Evolutionary conservation across 306 rosid species (phyloP).

Genomic region (Rubus idaeus): DNA sequence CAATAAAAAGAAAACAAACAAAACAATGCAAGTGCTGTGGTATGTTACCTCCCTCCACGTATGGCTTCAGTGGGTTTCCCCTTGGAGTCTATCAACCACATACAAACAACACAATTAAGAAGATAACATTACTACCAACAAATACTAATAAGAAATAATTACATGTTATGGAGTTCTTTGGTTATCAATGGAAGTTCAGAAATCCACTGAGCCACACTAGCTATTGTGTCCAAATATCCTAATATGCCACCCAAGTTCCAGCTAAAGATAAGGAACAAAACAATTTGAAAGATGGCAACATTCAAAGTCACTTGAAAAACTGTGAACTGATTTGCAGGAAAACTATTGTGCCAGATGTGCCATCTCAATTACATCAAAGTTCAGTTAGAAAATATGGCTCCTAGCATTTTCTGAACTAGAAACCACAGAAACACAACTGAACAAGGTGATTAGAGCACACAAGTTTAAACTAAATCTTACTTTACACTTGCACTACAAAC

Average conservation of each 20-base stretch:
- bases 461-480: background rate
- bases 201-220: conserved; percentile 2
- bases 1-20: conserved; percentile 32
- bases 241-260: background rate
- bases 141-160: background rate
- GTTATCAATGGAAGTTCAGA: background rate
- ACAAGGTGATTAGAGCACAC: background rate
- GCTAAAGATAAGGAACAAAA: background rate
- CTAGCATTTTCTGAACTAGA: background rate
- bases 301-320: background rate
- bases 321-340: background rate
- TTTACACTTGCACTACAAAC: too few species aligned
- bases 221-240: background rate
- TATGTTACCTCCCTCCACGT: conserved; percentile 93
- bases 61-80: conserved; percentile 96
- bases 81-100: conserved; percentile 56
- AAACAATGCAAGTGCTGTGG: conserved; percentile 12
- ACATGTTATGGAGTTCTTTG: background rate
- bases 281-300: background rate
- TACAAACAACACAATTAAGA: conserved; percentile 11
- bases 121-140: background rate
- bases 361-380: background rate
- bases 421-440: background rate
- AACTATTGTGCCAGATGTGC: background rate
- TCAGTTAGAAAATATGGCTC: background rate